phyloP scores from a whole-genome alignment of 305 asterid species.

The Fraxinus baroniana region DNA sequence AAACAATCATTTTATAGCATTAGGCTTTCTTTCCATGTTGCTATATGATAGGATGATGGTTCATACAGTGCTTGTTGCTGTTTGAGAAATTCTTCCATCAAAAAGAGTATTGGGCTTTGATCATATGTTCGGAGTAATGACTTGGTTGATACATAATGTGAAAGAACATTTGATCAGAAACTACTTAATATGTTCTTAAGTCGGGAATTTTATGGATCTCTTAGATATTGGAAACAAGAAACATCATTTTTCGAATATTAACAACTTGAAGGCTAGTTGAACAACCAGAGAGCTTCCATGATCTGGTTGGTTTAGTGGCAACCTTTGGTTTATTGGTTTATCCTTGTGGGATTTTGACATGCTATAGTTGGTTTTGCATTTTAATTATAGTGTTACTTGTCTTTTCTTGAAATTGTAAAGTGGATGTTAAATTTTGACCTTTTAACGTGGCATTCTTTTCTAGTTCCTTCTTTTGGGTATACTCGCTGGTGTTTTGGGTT shows the following conservation, averaged over 20 bases:
- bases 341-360: neutral
- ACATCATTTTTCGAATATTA: neutral
- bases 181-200: neutral
- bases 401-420: neutral
- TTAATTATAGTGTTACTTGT: neutral
- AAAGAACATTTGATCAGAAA: neutral
- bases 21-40: neutral
- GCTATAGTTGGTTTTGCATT: neutral
- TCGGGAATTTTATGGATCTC: neutral
- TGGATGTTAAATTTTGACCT: neutral
- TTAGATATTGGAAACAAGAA: neutral
- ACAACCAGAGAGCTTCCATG: neutral
- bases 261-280: neutral
- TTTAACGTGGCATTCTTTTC: neutral
- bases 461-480: neutral
- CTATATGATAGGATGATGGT: neutral
- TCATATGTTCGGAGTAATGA: neutral
- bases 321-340: neutral
- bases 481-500: neutral
- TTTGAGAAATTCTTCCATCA: neutral
- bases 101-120: neutral
- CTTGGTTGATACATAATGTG: neutral
- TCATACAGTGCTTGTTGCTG: neutral
- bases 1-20: neutral
- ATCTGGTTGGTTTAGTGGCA: neutral